Evolutionary conservation across 805 yeast species (phyloP).

Genomic region (Kregervanrija delftensis): DNA sequence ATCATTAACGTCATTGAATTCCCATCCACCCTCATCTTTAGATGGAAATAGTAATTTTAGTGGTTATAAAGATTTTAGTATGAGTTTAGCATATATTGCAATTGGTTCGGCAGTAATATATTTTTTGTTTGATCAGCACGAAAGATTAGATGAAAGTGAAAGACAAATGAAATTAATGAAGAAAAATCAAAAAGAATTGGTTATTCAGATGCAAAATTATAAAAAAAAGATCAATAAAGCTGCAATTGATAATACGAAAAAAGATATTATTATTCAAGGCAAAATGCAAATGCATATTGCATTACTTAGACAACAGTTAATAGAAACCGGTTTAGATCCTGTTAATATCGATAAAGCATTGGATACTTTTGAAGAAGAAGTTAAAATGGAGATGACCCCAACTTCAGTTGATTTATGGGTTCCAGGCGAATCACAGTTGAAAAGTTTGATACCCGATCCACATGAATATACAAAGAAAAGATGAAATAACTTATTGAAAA

Average conservation of each 20-base stretch:
- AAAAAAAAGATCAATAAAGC: conserved; percentile 47
- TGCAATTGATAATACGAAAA: conserved; percentile 44
- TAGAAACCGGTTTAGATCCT: conserved; percentile 53
- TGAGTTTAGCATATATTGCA: conserved; percentile 9
- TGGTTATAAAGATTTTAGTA: conserved; percentile 7
- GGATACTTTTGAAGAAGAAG: conserved; percentile 49
- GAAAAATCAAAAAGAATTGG: conserved; percentile 29
- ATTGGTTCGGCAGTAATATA: conserved; percentile 6
- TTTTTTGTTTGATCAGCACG: conserved; percentile 13
- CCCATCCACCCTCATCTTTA: not conserved
- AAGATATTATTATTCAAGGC: conserved; percentile 40
- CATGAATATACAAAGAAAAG: conserved; percentile 46
- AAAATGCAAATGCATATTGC: conserved; percentile 66
- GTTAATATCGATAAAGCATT: conserved; percentile 46
- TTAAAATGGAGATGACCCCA: conserved; percentile 51
- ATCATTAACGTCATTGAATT: not conserved
- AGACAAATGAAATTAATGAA: conserved; percentile 18
- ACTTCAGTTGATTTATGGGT: conserved; percentile 57
- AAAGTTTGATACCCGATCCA: conserved; percentile 48
- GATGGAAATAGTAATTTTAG: not conserved
- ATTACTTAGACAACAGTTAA: conserved; percentile 51
- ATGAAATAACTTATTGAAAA: conserved; percentile 4
- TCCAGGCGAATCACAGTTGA: conserved; percentile 43
- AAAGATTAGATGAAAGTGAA: conserved; percentile 19
- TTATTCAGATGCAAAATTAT: conserved; percentile 42